phyloP scores from a whole-genome alignment of 148 eudicot genomes.

The Polygonum aviculare region DNA sequence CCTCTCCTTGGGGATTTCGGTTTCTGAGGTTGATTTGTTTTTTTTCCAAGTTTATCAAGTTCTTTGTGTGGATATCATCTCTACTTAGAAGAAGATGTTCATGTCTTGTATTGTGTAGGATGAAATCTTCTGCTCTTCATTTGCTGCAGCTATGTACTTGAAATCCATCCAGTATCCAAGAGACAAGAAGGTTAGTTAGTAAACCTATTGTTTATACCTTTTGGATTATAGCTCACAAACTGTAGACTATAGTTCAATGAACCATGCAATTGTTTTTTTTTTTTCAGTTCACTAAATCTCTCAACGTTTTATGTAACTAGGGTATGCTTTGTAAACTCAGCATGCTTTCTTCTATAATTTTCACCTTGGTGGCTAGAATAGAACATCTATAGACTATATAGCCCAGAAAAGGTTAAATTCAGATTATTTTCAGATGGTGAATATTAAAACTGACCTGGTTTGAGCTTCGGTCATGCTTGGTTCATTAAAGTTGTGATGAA shows the following conservation, averaged over 20 bases:
- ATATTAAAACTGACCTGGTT: too few relatives aligned
- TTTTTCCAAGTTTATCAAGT: neutral
- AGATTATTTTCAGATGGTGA: neutral
- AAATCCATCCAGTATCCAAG: conserved; percentile 38
- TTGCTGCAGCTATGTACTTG: conserved; percentile 56
- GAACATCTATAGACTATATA: neutral
- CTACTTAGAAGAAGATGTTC: neutral
- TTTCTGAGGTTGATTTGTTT: conserved; percentile 32
- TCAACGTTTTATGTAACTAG: neutral
- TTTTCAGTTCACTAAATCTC: neutral
- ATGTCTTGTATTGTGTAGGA: conserved; percentile 29
- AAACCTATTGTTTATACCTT: neutral
- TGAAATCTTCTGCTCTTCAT: conserved; percentile 59
- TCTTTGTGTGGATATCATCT: neutral
- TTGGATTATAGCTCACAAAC: neutral
- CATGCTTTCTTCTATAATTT: neutral
- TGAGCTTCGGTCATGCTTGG: neutral
- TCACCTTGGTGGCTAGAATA: neutral
- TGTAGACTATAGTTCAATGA: neutral
- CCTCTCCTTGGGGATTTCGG: conserved; percentile 44
- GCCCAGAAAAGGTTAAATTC: neutral
- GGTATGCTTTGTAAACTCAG: neutral
- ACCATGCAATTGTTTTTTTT: neutral
- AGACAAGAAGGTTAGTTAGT: conserved; percentile 40
- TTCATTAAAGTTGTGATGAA: neutral